Evolutionary conservation across 2,329 filamentous ascomycete genomes (phyloP).

Genomic region (Monosporascus cannonballus): DNA sequence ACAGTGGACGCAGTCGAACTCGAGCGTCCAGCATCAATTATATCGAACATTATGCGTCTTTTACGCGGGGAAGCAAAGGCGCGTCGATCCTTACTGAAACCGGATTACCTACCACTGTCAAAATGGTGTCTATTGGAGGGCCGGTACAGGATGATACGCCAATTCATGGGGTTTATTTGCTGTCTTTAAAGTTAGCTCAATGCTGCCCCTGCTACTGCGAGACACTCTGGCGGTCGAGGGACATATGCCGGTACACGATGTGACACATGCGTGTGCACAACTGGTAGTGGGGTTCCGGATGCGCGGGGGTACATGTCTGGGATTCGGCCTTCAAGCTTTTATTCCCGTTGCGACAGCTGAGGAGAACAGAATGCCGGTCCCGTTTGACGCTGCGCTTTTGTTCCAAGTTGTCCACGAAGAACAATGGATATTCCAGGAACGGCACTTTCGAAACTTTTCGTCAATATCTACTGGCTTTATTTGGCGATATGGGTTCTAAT

Average conservation of each 20-base stretch:
- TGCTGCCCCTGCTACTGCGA: no score
- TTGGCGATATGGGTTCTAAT: conserved; percentile 3
- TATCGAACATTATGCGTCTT: background rate
- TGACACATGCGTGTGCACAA: background rate
- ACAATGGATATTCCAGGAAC: background rate
- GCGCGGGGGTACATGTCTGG: background rate
- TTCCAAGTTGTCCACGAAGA: background rate
- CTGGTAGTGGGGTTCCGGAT: background rate
- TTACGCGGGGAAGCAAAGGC: background rate
- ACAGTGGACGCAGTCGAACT: no score
- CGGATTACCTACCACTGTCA: background rate
- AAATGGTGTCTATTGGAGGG: background rate
- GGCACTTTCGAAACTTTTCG: background rate
- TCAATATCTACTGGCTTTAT: background rate
- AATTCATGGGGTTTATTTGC: no score
- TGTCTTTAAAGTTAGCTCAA: no score
- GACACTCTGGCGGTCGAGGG: no score
- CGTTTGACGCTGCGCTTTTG: background rate
- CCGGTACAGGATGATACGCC: no score
- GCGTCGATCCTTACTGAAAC: background rate
- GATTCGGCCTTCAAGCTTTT: background rate
- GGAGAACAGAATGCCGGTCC: background rate
- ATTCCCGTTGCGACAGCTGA: background rate
- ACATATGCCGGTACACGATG: background rate
- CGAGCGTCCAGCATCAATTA: no score